A percentile compares a stretch with the other conserved stretches of the same genome.
These are phyloP conservation scores for Colletotrichum gigasporum DNA, from an alignment of 2,329 filamentous ascomycete genomes.

Conservation along the genomic window DNA sequence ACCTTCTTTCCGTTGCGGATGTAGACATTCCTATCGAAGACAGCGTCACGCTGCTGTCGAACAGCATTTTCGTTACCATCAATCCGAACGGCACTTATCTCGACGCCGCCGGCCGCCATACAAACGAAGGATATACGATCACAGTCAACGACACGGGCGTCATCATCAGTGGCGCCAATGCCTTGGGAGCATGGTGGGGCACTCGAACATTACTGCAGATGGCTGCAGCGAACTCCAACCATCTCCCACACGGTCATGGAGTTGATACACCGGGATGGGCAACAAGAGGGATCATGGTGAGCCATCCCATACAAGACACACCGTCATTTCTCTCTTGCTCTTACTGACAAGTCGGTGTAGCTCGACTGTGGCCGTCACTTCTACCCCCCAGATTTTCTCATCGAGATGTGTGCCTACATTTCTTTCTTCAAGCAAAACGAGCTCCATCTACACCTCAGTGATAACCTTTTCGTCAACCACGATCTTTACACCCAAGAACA, in stretches of 20 bases:
- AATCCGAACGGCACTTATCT: constrained; percentile 40
- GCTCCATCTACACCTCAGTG: constrained; percentile 66
- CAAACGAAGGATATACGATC: constrained; percentile 59
- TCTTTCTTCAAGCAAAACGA: constrained; percentile 70
- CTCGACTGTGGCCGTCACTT: constrained; percentile 65
- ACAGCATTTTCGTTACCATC: constrained; percentile 55
- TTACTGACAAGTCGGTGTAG: not conserved
- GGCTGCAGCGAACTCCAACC: constrained; percentile 49
- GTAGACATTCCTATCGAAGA: constrained; percentile 42
- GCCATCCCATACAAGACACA: not conserved
- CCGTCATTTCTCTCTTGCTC: too few relatives aligned
- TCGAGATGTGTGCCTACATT: constrained; percentile 67
- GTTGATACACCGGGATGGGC: constrained; percentile 61
- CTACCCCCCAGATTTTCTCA: constrained; percentile 63
- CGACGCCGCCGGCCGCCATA: constrained; percentile 55
- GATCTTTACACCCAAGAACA: constrained; percentile 58
- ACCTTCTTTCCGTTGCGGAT: constrained; percentile 41
- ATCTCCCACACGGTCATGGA: constrained; percentile 51
- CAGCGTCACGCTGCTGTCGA: constrained; percentile 34
- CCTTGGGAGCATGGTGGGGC: constrained; percentile 66
- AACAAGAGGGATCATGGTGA: constrained; percentile 53
- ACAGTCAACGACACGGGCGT: constrained; percentile 49
- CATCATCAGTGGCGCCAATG: constrained; percentile 59
- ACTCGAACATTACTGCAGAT: constrained; percentile 64
- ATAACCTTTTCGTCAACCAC: constrained; percentile 63